A percentile compares a stretch with the other conserved stretches of the same genome.
phyloP scores from a whole-genome alignment of 441 rosid genomes.

The Pelargonium australe region DNA sequence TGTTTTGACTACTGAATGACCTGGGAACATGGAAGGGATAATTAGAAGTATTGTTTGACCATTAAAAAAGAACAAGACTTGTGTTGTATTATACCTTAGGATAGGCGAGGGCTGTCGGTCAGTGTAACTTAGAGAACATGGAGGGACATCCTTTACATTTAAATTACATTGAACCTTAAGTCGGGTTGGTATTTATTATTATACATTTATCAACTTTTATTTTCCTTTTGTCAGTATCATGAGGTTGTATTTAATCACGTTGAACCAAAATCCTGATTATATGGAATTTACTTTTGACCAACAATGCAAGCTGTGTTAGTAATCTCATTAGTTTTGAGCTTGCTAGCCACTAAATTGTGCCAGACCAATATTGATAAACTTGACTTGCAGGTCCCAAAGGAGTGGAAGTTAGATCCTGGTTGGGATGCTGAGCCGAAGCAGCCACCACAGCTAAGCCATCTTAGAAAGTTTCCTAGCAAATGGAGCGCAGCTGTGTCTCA shows the following conservation, averaged over 20 bases:
- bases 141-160: too few species aligned
- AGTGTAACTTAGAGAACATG: too few species aligned
- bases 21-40: too few species aligned
- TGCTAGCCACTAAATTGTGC: background rate
- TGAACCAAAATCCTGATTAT: background rate
- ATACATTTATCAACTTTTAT: background rate
- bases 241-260: background rate
- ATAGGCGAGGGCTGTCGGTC: too few species aligned
- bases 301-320: background rate
- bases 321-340: background rate
- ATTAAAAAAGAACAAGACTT: too few species aligned
- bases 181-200: too few species aligned
- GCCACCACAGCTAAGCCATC: constrained; percentile 53
- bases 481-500: constrained; percentile 61
- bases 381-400: constrained; percentile 78
- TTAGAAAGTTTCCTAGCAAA: constrained; percentile 67
- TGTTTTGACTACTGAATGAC: too few species aligned
- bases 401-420: constrained; percentile 81
- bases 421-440: constrained; percentile 79
- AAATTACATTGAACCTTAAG: too few species aligned
- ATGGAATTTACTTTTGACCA: background rate
- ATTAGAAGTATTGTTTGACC: too few species aligned
- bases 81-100: too few species aligned
- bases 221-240: background rate
- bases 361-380: constrained; percentile 4